These are phyloP conservation scores for Gastrolobium villosum DNA, from an alignment of 306 rosid species.

Conservation along the genomic window DNA sequence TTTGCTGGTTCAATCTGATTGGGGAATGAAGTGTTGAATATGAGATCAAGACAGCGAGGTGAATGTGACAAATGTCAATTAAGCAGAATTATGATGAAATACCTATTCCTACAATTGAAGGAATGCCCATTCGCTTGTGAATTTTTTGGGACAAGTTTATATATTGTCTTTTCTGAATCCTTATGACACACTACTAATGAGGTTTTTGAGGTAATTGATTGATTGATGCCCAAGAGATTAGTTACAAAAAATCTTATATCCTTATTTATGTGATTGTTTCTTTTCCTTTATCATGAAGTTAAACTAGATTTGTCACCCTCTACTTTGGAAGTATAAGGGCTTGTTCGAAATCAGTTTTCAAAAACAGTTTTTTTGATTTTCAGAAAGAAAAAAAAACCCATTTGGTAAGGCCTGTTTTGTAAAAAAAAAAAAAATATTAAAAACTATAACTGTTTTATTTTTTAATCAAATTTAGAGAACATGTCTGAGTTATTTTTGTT, in stretches of 20 bases:
- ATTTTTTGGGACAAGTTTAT: conserved; percentile 25
- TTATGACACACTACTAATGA: background rate
- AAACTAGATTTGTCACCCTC: conserved; percentile 11
- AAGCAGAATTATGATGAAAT: background rate
- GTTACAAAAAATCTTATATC: background rate
- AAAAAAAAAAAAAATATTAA: no score
- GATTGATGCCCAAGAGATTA: background rate
- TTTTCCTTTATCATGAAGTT: background rate
- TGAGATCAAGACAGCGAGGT: conserved; percentile 12
- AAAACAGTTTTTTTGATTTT: no score
- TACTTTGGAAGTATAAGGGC: conserved; percentile 26
- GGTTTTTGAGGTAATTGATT: background rate
- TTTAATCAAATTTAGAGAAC: no score
- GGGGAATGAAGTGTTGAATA: background rate
- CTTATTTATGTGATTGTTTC: background rate
- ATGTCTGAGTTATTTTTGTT: no score
- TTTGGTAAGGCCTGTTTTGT: no score
- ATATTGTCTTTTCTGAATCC: conserved; percentile 5
- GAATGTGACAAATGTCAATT: conserved; percentile 21
- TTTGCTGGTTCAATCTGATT: conserved; percentile 15
- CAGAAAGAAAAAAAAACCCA: no score
- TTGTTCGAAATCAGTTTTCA: no score
- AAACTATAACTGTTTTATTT: no score
- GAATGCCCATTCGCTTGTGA: conserved; percentile 2
- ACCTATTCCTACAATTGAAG: conserved; percentile 12